Base-by-base conservation (phyloP, 2,329 filamentous ascomycete species). In the Ceratocystis papillata region DNA sequence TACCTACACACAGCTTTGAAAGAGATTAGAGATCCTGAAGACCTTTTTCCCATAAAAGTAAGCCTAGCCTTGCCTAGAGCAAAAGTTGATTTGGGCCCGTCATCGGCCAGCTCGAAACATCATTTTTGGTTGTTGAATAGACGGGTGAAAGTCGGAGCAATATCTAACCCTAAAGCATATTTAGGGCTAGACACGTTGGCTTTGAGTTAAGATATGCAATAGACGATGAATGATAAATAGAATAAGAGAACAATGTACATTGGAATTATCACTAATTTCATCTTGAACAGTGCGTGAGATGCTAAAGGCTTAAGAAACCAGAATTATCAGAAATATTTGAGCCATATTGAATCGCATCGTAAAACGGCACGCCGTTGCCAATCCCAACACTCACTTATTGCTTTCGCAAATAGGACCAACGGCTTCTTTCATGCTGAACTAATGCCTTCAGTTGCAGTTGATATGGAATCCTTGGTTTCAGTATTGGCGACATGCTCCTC, bases 401-500 rank as follows among this genome's bases (percentile, higher is more conserved):
- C 22, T 28, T 53, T 53, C 17, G 22, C 48, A 53, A n/a, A 53
- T 28, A 28, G 10, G 28, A 28, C 10, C 3, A 53, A 53, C 3
- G 8, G 1, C 15, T 28, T 28, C 5, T 10, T 20, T 53, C 30
- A 59, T n/a, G 17, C 28, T 3, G 55, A 59, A 20, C 12, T 44
- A n/a, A 37, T n/a, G 20, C 55, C 46, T 30, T 63, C 50, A 28
- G 25, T 59, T 20, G 28, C 44, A 28, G 25, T 59, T 20, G 33
- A 25, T 37, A 22, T 41, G 20, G 44, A 33, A n/a, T 55, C 63
- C 10, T 65, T 46, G 30, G n/a, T 20, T 8, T 55, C 53, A 22
- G 44, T 41, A 33, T 60, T 8, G 45, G 50, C 63, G 6, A 28
- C 7, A 37, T 20, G 25, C 10, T 37, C 30, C 45, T 82, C 81